Conservation (phyloP, 164 flowering plant genomes). For the Aristolochia californica region DNA sequence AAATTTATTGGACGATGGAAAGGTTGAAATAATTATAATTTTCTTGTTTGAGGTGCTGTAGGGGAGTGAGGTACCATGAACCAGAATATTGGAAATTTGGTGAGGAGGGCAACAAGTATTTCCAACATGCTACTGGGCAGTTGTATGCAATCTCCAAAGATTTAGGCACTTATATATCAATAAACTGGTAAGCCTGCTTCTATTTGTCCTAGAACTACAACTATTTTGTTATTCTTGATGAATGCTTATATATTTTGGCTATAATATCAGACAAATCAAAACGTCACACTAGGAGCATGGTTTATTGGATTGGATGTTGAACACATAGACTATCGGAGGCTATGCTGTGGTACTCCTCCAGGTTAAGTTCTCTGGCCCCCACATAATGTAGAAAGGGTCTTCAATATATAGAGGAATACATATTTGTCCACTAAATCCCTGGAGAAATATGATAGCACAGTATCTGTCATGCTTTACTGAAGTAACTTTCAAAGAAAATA, state of each 20-base stretch:
- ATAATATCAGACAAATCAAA: constrained; percentile 65
- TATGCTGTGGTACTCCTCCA: constrained; percentile 92
- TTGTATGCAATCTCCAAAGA: constrained; percentile 84
- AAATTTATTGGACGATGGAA: not conserved
- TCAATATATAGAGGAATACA: not conserved
- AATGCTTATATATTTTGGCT: not conserved
- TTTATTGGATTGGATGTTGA: constrained; percentile 89
- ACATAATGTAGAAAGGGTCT: too few species aligned
- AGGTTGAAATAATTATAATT: not conserved
- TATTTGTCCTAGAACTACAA: not conserved
- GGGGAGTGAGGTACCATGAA: constrained; percentile 93
- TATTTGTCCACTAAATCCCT: not conserved
- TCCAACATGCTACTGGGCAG: constrained; percentile 98
- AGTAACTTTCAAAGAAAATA: too few species aligned
- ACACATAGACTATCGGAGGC: constrained; percentile 80
- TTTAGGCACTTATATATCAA: constrained; percentile 71
- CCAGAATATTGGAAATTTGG: constrained; percentile 99
- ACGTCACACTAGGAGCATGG: constrained; percentile 94
- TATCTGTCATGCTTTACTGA: too few species aligned
- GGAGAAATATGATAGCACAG: too few species aligned
- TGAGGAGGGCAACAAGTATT: constrained; percentile 84
- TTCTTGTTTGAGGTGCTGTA: constrained; percentile 16
- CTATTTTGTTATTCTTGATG: not conserved
- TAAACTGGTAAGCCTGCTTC: constrained; percentile 58
- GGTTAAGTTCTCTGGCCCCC: constrained; percentile 30